A percentile compares a stretch with the other conserved stretches of the same genome.
phyloP scores from a whole-genome alignment of 1,284 basidiomycete genomes.

The Leccinum subfulvum region DNA sequence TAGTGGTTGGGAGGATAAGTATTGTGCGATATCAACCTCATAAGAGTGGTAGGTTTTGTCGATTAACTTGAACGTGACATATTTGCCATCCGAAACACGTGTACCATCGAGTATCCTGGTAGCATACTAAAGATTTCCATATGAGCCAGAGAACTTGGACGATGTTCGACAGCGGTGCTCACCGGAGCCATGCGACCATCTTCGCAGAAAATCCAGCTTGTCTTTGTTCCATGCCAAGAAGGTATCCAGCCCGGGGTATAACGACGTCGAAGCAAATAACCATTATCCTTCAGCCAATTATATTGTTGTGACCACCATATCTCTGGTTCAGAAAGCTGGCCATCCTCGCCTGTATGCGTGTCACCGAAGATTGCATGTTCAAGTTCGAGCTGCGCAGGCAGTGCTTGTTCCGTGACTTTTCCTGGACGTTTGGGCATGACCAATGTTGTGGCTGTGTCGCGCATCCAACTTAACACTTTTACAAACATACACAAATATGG shows the following conservation, averaged over 20 bases:
- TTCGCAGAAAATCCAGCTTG: conserved; percentile 21
- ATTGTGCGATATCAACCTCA: conserved; percentile 29
- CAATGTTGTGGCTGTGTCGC: too few relatives aligned
- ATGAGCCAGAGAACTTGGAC: neutral
- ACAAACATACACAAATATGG: conserved; percentile 17
- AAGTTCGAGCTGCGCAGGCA: conserved; percentile 2
- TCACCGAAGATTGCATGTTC: conserved; percentile 1
- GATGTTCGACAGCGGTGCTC: neutral
- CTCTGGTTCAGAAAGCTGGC: conserved; percentile 12
- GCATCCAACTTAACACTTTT: neutral
- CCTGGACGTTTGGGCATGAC: neutral
- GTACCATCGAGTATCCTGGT: conserved; percentile 17
- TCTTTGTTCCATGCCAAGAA: conserved; percentile 31
- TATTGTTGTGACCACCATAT: conserved; percentile 34
- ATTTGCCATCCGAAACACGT: conserved; percentile 30
- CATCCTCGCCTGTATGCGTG: conserved; percentile 1
- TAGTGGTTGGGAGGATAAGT: conserved; percentile 20
- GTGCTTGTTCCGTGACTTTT: neutral
- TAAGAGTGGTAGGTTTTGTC: conserved; percentile 14
- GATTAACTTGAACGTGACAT: conserved; percentile 34
- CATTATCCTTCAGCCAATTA: conserved; percentile 32
- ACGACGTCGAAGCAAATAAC: conserved; percentile 37
- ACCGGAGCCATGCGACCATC: conserved; percentile 19
- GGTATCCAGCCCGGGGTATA: conserved; percentile 37
- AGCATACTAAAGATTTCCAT: conserved; percentile 28